Base-by-base conservation (phyloP, 164 flowering plant species). In the Annona squamosa region DNA sequence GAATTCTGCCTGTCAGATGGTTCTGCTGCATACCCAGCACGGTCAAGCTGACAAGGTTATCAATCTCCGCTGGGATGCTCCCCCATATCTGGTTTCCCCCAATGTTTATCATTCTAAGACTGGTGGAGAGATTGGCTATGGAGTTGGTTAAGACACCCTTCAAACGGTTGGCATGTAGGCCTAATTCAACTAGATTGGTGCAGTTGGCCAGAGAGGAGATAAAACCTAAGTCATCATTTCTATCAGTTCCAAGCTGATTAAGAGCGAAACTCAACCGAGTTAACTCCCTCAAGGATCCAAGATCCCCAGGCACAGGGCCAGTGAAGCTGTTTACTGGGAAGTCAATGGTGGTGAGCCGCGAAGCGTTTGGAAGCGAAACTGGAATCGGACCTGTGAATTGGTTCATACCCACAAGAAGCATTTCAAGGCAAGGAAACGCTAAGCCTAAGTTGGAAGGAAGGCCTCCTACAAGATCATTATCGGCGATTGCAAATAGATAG, bases 371-470 rank as follows among this genome's bases (percentile, higher is more conserved):
- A 0, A 77, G 18, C 7, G 73, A 64, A 45, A 26, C n/a, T 12
- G 79, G 76, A 45, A 73, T 43, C 12, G 41, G 57, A 12, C 79
- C 76, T 1, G 73, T 61, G 59, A 77, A 44, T 3, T 16, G 18
- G 10, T 65, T 77, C 1, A 0, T 13, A 16, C 46, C 67, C 1
- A 81, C 13, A 0, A 0, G 0, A 1, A 79, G 4, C 0, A 0
- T 0, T 46, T 46, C 12, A 10, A 82, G 81, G 17, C 73, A 56
- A 16, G 86, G 85, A 42, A 82, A 66, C 12, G 41, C 73, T 71
- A 73, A 4, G 26, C 83, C 81, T 2, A 85, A 10, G 13, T 70
- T 46, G 0, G 68, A 17, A 2, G 83, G 81, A 56, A 85, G 75
- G 67, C 18, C 66, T 0, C 88, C 87, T 0, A 43, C 4, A 1